These are phyloP conservation scores for Monosporozyma aquatica DNA, from an alignment of 805 yeast species.

Conservation along the genomic window DNA sequence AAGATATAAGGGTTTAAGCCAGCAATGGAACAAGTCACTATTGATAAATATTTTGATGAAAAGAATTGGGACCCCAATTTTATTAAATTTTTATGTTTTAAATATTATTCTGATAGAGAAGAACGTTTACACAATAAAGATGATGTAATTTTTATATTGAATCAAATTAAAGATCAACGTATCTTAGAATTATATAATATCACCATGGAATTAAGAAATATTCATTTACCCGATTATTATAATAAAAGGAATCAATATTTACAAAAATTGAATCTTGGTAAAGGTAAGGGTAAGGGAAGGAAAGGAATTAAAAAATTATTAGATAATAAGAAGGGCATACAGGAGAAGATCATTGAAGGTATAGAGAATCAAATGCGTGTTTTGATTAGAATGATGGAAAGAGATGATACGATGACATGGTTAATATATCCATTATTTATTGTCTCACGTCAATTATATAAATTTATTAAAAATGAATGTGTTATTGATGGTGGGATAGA, in stretches of 20 bases:
- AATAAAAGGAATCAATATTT: neutral
- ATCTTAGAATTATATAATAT: conserved; percentile 12
- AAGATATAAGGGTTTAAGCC: no score
- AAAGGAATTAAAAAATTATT: no score
- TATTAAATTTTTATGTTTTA: neutral
- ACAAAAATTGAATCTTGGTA: conserved; percentile 1
- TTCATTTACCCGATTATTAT: neutral
- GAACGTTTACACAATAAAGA: no score
- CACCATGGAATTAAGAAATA: conserved; percentile 3
- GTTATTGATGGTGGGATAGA: no score
- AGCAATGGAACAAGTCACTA: conserved; percentile 1
- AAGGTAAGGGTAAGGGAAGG: conserved; percentile 33
- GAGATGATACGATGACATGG: conserved; percentile 22
- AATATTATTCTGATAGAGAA: no score
- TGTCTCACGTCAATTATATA: neutral
- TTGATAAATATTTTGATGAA: neutral
- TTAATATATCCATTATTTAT: conserved; percentile 7
- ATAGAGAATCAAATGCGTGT: conserved; percentile 30
- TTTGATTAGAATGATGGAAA: conserved; percentile 46
- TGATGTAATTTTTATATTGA: conserved; percentile 2
- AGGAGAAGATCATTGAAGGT: neutral
- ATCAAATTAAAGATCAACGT: conserved; percentile 3
- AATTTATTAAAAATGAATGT: neutral
- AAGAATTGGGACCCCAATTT: neutral
- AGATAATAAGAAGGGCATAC: neutral